Evolutionary conservation across 2,329 filamentous ascomycete genomes (phyloP), one percentile per base, ranked within the genome.

Genomic region (Coleophoma crateriformis): DNA sequence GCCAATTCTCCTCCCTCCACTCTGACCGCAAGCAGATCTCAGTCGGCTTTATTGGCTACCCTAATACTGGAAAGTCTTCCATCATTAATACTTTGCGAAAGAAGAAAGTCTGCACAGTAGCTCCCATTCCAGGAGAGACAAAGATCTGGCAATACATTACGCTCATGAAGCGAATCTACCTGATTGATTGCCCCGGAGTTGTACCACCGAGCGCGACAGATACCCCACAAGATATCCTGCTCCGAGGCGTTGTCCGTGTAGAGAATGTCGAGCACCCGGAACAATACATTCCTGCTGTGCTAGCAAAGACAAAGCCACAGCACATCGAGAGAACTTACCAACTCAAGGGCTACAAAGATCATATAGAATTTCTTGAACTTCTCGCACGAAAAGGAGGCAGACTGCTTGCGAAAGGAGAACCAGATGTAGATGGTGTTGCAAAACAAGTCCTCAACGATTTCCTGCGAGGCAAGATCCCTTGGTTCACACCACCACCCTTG

Each of bases 91-190:
- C 92, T 0, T 74, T 99, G 3, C 81, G 90, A 42, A 92, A 90
- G 68, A 97, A 96, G 75, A 91, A 94, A 67, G 91, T 96, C 38
- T 91, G 91, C 72, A 94, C 79, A 14, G 90, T 95, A 3, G 94
- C 94, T 7, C 94, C 92, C 6, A 96, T 97, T 54, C 92, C 94
- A 7, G 94, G 91, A 13, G 91, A 96, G 74, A 97, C 92, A 33
- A 97, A 96, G 71, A 88, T 96, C 32, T 97, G 94, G 92, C 92
- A 96, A 67, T 96, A 96, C 64, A 90, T 96, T 58, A 96, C 90
- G 3, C 71, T 97, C 52, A 96, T 95, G 88, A 95, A 91, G 72
- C 79, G 90, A 48, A 95, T 95, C 47, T 91, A 92, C 69, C 79
- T 99, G 48, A 97, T 99, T 60, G 94, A 99, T 63, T 97, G 92